Evolutionary conservation across 441 rosid genomes (phyloP).

Genomic region (Gossypium trilobum): DNA sequence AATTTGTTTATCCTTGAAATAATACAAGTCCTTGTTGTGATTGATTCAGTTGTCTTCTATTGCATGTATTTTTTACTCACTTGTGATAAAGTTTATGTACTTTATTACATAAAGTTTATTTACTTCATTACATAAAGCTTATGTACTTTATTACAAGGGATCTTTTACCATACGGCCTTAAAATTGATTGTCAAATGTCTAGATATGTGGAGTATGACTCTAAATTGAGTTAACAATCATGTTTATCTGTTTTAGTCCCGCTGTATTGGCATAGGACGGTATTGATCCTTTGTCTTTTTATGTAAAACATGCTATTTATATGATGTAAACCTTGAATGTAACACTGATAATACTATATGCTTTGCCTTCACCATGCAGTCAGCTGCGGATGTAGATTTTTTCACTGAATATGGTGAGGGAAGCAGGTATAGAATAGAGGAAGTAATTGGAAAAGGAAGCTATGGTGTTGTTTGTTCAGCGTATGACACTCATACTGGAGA

Average conservation of each 20-base stretch:
- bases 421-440: slow-evolving; percentile 86
- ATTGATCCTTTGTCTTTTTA: background rate
- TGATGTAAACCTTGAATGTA: background rate
- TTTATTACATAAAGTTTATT: background rate
- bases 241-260: background rate
- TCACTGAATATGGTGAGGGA: slow-evolving; percentile 94
- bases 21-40: background rate
- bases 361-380: slow-evolving; percentile 36
- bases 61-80: background rate
- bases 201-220: background rate
- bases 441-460: slow-evolving; percentile 95
- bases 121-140: background rate
- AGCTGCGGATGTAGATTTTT: slow-evolving; percentile 76
- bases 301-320: background rate
- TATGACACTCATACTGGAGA: slow-evolving; percentile 76
- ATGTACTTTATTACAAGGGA: background rate
- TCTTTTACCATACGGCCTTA: background rate
- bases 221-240: background rate
- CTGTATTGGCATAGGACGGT: background rate
- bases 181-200: too few relatives aligned
- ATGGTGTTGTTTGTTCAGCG: slow-evolving; percentile 93
- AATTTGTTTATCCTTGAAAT: background rate
- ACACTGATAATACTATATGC: background rate
- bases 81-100: background rate
- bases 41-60: background rate